These are phyloP conservation scores for Danielia oregonensis DNA, from an alignment of 805 yeast species.

Conservation along the genomic window DNA sequence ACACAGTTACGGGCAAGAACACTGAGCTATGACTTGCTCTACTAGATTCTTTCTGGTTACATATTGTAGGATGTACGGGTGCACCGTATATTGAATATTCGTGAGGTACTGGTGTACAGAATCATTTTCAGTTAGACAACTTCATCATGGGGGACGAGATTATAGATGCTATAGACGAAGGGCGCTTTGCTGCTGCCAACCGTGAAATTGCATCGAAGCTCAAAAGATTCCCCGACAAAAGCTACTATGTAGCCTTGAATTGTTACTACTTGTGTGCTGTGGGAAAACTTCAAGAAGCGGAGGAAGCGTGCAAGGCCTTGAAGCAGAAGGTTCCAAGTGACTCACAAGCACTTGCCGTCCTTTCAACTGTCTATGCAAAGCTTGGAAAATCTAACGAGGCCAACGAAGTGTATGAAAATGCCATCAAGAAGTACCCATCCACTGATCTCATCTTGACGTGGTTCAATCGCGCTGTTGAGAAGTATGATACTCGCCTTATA, in stretches of 20 bases:
- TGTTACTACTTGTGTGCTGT: constrained; percentile 30
- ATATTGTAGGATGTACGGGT: too few species aligned
- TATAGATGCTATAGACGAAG: constrained; percentile 45
- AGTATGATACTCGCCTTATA: constrained; percentile 46
- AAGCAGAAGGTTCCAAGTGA: constrained; percentile 49
- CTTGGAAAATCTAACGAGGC: constrained; percentile 34
- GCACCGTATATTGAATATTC: too few species aligned
- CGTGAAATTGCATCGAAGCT: constrained; percentile 45
- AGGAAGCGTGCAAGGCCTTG: constrained; percentile 25
- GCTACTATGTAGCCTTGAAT: constrained; percentile 49
- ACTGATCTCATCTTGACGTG: constrained; percentile 47
- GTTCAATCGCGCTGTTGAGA: constrained; percentile 51
- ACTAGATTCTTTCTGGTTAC: too few species aligned
- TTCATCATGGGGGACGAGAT: too few species aligned
- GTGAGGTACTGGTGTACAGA: too few species aligned
- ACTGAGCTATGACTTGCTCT: too few species aligned
- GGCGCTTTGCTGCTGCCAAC: constrained; percentile 53
- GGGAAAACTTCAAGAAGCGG: constrained; percentile 32
- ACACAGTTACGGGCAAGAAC: too few species aligned
- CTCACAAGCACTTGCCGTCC: constrained; percentile 45
- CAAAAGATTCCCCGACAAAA: constrained; percentile 52
- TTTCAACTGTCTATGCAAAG: constrained; percentile 43
- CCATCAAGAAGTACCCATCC: constrained; percentile 54
- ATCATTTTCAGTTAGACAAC: too few species aligned
- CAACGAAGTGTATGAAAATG: constrained; percentile 50